These are phyloP conservation scores for Didymella glomerata DNA, from an alignment of 2,329 filamentous ascomycete genomes.

Conservation along the genomic window DNA sequence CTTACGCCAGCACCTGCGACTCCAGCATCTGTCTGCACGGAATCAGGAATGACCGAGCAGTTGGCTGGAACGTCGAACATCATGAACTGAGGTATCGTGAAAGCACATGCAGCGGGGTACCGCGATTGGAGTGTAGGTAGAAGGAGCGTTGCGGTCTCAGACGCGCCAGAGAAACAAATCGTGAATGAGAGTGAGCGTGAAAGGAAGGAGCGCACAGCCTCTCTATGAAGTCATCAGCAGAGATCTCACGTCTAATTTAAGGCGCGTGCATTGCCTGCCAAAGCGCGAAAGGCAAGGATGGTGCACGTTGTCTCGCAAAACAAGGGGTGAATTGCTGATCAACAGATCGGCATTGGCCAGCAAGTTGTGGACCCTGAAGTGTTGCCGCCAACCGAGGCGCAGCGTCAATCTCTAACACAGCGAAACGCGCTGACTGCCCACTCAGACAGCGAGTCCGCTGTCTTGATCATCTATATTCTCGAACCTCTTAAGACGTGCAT, in stretches of 20 bases:
- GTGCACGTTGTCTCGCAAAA: conserved; percentile 26
- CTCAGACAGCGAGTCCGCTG: conserved; percentile 16
- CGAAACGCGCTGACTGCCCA: conserved; percentile 36
- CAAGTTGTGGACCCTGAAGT: conserved; percentile 26
- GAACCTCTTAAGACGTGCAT: not conserved
- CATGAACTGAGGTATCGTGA: not conserved
- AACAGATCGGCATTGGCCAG: conserved; percentile 26
- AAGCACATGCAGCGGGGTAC: not conserved
- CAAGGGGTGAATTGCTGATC: conserved; percentile 24
- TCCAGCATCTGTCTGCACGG: conserved; percentile 62
- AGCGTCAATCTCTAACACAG: conserved; percentile 44
- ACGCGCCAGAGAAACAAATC: conserved; percentile 4
- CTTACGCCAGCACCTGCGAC: conserved; percentile 66
- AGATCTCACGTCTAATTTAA: conserved; percentile 32
- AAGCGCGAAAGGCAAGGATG: conserved; percentile 19
- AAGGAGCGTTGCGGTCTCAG: conserved; percentile 13
- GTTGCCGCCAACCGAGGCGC: conserved; percentile 37
- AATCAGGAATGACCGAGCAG: conserved; percentile 57
- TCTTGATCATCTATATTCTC: not conserved
- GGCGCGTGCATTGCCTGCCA: conserved; percentile 30
- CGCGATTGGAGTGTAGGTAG: not conserved
- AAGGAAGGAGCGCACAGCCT: conserved; percentile 34
- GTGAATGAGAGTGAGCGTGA: conserved; percentile 14
- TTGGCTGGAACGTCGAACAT: conserved; percentile 34
- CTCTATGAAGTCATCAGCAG: conserved; percentile 34